A percentile compares a stretch with the other conserved stretches of the same genome.
Conservation (phyloP, 108 stramenopile genomes). For the Pseudonitzschia delicatissima region DNA sequence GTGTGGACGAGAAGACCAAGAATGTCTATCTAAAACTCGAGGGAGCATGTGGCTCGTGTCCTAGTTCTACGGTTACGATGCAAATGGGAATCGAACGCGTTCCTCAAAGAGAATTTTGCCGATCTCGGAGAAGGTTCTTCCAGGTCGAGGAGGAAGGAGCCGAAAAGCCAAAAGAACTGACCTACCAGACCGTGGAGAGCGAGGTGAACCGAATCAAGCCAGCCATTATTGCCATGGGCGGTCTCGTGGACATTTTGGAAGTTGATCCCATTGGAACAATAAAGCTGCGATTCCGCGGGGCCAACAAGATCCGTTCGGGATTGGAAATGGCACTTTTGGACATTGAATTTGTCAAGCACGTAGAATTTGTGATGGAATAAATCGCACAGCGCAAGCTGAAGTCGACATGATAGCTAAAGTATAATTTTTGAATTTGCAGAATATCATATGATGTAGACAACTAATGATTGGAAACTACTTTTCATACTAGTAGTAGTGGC, state of each 20-base stretch:
- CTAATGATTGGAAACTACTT: no score
- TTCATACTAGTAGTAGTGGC: no score
- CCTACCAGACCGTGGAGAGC: constrained; percentile 55
- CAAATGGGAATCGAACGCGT: constrained; percentile 98
- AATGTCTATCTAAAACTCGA: constrained; percentile 83
- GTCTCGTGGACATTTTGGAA: constrained; percentile 51
- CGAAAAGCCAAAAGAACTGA: constrained; percentile 47
- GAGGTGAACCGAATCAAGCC: constrained; percentile 68
- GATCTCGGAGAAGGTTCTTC: constrained; percentile 77
- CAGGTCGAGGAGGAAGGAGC: constrained; percentile 53
- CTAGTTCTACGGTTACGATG: constrained; percentile 93
- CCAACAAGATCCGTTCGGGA: constrained; percentile 72
- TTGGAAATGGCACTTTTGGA: constrained; percentile 81
- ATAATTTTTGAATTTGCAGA: no score
- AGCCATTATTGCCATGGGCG: constrained; percentile 87
- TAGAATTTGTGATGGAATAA: constrained; percentile 52
- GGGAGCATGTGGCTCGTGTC: constrained; percentile 88
- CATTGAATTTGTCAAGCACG: constrained; percentile 73
- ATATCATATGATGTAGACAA: no score
- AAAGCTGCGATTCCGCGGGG: constrained; percentile 67
- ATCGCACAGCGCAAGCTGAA: no score
- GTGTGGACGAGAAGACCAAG: constrained; percentile 66
- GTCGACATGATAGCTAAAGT: no score
- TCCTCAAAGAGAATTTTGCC: constrained; percentile 73
- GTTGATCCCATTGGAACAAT: constrained; percentile 74